Percentiles rank a stretch among this genome's conserved stretches.
Conservation (phyloP, 148 eudicot species). For the Arbutus unedo region DNA sequence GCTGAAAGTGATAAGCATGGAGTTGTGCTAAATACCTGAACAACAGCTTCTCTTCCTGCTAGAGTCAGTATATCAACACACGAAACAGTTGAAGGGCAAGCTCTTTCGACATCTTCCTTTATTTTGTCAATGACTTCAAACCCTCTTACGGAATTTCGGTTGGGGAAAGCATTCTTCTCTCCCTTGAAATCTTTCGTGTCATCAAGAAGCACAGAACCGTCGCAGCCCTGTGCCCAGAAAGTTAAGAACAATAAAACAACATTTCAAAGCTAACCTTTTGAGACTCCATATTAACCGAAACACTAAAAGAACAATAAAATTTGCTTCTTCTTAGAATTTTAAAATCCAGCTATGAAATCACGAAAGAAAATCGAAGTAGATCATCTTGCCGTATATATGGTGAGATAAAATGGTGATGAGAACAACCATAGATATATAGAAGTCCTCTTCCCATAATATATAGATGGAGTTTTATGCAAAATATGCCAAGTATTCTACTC, state of each 20-base stretch:
- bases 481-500: no score
- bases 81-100: slow-evolving; percentile 32
- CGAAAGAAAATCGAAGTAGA: background rate
- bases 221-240: slow-evolving; percentile 42
- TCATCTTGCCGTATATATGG: background rate
- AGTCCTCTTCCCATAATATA: no score
- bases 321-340: background rate
- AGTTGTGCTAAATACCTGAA: slow-evolving; percentile 17
- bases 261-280: background rate
- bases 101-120: slow-evolving; percentile 26
- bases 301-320: background rate
- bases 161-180: slow-evolving; percentile 47
- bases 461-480: no score
- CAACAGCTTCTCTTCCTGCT: slow-evolving; percentile 31
- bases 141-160: slow-evolving; percentile 42
- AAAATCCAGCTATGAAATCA: background rate
- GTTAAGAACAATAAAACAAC: background rate
- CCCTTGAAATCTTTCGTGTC: slow-evolving; percentile 40
- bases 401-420: no score
- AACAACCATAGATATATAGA: no score
- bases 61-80: slow-evolving; percentile 33
- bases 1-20: background rate
- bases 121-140: slow-evolving; percentile 41
- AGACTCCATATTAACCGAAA: no score
- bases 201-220: slow-evolving; percentile 55